phyloP scores from a whole-genome alignment of 73 alveolate genomes.

The Uronychia setigera region DNA sequence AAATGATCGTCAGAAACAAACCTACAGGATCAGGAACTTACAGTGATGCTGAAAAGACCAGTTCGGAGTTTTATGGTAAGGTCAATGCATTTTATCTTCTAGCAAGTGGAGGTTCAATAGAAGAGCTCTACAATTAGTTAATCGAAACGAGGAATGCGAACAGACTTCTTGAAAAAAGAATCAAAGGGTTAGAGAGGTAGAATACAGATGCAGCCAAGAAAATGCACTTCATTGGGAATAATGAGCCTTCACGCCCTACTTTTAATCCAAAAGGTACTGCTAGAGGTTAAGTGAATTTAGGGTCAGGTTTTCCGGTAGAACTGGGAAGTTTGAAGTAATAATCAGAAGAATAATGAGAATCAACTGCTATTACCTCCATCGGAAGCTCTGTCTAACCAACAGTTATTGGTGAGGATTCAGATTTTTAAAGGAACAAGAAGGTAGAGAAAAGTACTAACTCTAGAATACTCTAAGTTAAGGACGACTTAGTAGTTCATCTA shows the following conservation, averaged over 20 bases:
- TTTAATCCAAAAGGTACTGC: not conserved
- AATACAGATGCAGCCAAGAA: conserved; percentile 34
- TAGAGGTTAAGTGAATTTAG: too few species aligned
- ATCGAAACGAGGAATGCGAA: conserved; percentile 37
- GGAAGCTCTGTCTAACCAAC: too few species aligned
- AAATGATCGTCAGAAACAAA: conserved; percentile 27
- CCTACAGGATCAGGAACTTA: not conserved
- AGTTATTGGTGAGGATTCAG: too few species aligned
- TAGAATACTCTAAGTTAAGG: too few species aligned
- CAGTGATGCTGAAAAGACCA: not conserved
- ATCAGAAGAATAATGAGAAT: too few species aligned
- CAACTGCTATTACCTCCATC: too few species aligned
- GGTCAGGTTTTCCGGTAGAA: too few species aligned
- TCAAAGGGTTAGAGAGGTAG: conserved; percentile 30
- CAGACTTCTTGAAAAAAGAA: conserved; percentile 40
- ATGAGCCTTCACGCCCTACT: conserved; percentile 53
- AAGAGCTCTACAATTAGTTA: conserved; percentile 42
- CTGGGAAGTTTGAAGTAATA: too few species aligned
- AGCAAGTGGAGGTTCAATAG: conserved; percentile 3
- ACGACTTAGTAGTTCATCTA: too few species aligned
- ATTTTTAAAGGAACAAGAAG: too few species aligned
- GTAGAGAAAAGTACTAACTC: too few species aligned
- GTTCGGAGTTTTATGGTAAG: not conserved
- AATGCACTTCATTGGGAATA: conserved; percentile 45
- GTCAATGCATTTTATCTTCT: not conserved